A percentile compares a stretch with the other conserved stretches of the same genome.
These are phyloP conservation scores for Apiospora koreana DNA, from an alignment of 2,329 filamentous ascomycete genomes.

Conservation along the genomic window DNA sequence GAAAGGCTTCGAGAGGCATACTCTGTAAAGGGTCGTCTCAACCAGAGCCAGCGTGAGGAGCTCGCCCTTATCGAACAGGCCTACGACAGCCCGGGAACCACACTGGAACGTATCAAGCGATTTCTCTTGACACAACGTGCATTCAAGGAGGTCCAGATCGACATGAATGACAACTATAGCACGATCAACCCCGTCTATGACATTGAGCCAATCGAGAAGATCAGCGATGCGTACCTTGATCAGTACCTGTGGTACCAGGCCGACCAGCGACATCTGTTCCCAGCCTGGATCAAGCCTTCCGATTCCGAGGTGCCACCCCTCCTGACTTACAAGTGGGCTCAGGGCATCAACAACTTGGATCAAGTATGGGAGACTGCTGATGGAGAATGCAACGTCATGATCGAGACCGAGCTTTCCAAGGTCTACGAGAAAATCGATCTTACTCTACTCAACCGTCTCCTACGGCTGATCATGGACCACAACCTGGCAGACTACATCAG, in stretches of 20 bases:
- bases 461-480: constrained; percentile 98
- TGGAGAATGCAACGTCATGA: constrained; percentile 97
- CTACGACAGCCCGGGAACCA: constrained; percentile 96
- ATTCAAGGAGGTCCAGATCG: constrained; percentile 98
- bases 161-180: constrained; percentile 99
- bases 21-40: constrained; percentile 93
- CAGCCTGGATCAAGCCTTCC: constrained; percentile 98
- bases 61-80: constrained; percentile 96
- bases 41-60: constrained; percentile 97
- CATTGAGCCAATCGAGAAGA: constrained; percentile 98
- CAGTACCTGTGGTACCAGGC: constrained; percentile 99
- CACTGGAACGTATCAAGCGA: constrained; percentile 92
- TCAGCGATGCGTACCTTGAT: constrained; percentile 96
- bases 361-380: constrained; percentile 93
- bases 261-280: constrained; percentile 94
- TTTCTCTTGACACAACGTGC: constrained; percentile 95
- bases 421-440: constrained; percentile 99
- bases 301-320: constrained; percentile 96
- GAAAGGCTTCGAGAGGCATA: constrained; percentile 94
- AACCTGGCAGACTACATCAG: constrained; percentile 99
- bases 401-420: constrained; percentile 97
- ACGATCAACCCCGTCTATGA: constrained; percentile 99
- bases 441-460: constrained; percentile 87
- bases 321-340: constrained; percentile 97
- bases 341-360: constrained; percentile 97